phyloP scores from a whole-genome alignment of 2,329 filamentous ascomycete genomes.

The Colletotrichum sp. region DNA sequence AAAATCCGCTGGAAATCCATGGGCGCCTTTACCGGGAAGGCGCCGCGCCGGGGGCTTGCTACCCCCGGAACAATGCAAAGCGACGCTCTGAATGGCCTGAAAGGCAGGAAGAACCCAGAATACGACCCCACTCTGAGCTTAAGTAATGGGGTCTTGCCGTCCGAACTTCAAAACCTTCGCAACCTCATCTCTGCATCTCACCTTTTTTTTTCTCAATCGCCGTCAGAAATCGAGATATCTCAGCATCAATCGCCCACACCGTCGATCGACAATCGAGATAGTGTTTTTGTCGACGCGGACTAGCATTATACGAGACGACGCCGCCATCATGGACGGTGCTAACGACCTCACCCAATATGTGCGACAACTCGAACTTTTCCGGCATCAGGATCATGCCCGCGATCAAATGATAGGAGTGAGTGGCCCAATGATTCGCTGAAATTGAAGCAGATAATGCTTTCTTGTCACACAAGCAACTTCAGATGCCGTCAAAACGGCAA shows the following conservation, averaged over 20 bases:
- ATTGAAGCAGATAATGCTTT: not conserved
- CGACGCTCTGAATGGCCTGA: not conserved
- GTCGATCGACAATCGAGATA: not conserved
- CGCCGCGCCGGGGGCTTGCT: not conserved
- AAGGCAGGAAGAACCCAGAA: not conserved
- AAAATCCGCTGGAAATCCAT: not conserved
- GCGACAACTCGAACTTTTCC: slow-evolving; percentile 12
- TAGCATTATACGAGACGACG: not conserved
- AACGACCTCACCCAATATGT: not conserved
- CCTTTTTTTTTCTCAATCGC: not conserved
- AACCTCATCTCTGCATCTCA: not conserved
- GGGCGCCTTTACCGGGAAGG: not conserved
- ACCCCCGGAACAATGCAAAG: not conserved
- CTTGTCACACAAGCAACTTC: not conserved
- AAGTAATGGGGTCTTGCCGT: not conserved
- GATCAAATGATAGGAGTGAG: slow-evolving; percentile 20
- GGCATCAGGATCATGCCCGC: slow-evolving; percentile 9
- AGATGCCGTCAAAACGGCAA: not conserved
- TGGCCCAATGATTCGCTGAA: not conserved
- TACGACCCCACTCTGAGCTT: not conserved
- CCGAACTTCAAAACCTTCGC: not conserved
- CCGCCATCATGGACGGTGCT: not conserved
- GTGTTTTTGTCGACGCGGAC: not conserved
- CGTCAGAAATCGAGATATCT: not conserved
- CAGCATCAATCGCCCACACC: not conserved